These are phyloP conservation scores for Dillenia suffruticosa DNA, from an alignment of 164 flowering plant species.

Conservation along the genomic window DNA sequence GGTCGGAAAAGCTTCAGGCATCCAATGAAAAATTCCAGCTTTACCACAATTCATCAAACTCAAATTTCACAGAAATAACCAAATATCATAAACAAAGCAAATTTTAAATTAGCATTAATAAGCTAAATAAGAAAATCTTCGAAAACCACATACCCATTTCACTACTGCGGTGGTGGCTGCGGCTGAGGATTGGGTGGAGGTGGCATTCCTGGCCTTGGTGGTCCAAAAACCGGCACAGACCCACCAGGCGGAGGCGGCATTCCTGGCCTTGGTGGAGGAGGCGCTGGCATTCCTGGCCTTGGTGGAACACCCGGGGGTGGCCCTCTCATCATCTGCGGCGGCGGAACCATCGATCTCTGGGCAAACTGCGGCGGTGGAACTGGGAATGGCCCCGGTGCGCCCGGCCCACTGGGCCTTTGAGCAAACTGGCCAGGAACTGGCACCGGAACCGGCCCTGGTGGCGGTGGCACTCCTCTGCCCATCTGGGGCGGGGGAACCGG, in stretches of 20 bases:
- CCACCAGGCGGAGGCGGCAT: constrained; percentile 88
- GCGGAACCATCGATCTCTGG: constrained; percentile 33
- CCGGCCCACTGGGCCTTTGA: background rate
- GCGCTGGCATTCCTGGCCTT: constrained; percentile 47
- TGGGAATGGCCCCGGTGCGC: background rate
- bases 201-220: constrained; percentile 82
- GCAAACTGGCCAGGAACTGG: constrained; percentile 17
- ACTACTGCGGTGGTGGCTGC: constrained; percentile 24
- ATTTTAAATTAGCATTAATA: no score
- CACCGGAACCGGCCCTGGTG: constrained; percentile 29
- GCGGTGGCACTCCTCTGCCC: constrained; percentile 41
- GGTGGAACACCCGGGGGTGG: constrained; percentile 16
- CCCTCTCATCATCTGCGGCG: constrained; percentile 65
- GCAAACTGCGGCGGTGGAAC: constrained; percentile 27
- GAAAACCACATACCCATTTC: no score
- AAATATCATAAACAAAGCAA: no score
- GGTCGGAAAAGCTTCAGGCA: no score
- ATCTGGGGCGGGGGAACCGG: constrained; percentile 48
- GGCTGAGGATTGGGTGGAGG: constrained; percentile 55
- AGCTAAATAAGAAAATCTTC: no score
- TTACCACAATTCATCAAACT: no score
- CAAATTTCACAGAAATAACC: no score
- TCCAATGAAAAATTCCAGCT: no score
- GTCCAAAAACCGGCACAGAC: constrained; percentile 49
- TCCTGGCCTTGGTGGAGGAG: constrained; percentile 58